Evolutionary conservation across 257 asterid species (phyloP).

Genomic region (Jacaranda copaia): DNA sequence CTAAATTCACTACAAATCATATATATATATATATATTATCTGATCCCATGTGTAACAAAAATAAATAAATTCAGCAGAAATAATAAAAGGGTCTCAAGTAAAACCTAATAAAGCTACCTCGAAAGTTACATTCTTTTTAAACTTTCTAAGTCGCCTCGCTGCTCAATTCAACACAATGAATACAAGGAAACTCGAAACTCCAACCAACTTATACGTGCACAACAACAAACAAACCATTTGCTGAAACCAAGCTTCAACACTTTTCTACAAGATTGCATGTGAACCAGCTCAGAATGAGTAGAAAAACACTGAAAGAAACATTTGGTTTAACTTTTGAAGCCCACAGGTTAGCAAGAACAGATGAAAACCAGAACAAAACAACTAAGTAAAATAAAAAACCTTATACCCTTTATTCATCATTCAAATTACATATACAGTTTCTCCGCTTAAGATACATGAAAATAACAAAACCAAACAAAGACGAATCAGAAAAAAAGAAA

Average conservation of each 20-base stretch:
- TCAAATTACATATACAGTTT: constrained; percentile 1
- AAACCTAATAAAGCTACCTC: too few relatives aligned
- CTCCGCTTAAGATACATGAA: background rate
- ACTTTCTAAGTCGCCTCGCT: background rate
- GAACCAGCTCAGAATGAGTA: background rate
- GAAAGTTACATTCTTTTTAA: too few relatives aligned
- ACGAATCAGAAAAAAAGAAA: background rate
- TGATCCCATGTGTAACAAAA: too few relatives aligned
- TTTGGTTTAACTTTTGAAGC: background rate
- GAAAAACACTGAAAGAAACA: background rate
- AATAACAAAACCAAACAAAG: background rate
- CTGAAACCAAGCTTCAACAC: background rate
- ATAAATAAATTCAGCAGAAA: too few relatives aligned
- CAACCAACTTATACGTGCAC: background rate
- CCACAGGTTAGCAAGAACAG: background rate
- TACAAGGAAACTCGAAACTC: background rate
- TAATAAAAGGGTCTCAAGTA: too few relatives aligned
- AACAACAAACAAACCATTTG: background rate
- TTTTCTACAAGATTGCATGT: background rate
- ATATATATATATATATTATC: too few relatives aligned
- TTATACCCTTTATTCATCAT: background rate
- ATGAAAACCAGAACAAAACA: background rate
- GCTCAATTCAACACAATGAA: background rate
- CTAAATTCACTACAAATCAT: too few relatives aligned
- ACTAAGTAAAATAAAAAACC: background rate